Evolutionary conservation across 2,329 filamentous ascomycete species (phyloP).

Genomic region (Epicoccum nigrum): DNA sequence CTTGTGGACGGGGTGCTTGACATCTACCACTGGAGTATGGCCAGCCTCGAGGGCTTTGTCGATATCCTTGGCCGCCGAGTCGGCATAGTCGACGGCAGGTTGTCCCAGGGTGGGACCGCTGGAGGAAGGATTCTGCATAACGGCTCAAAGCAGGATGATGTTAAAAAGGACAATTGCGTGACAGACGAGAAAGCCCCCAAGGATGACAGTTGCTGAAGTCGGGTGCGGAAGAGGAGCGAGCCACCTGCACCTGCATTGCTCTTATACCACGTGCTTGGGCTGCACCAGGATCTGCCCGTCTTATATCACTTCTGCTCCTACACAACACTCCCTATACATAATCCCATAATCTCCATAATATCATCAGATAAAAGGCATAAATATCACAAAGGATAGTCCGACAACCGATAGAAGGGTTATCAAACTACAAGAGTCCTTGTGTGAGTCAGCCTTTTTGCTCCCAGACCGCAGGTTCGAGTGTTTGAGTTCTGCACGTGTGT

Average conservation of each 20-base stretch:
- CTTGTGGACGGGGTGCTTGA: constrained; percentile 16
- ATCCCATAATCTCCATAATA: too few relatives aligned
- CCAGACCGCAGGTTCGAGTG: too few relatives aligned
- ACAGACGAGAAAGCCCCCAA: background rate
- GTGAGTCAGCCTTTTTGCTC: too few relatives aligned
- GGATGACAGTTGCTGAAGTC: background rate
- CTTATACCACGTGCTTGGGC: constrained; percentile 5
- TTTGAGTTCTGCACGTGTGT: too few relatives aligned
- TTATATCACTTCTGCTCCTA: too few relatives aligned
- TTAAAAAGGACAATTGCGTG: background rate
- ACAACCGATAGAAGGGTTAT: too few relatives aligned
- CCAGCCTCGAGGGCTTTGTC: constrained; percentile 19
- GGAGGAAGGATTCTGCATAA: constrained; percentile 10
- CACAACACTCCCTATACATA: too few relatives aligned
- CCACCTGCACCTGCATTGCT: background rate
- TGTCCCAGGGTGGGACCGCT: constrained; percentile 2
- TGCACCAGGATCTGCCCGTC: background rate
- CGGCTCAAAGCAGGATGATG: background rate
- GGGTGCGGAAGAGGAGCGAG: background rate
- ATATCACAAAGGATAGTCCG: too few relatives aligned
- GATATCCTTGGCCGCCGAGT: constrained; percentile 12
- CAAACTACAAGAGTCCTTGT: too few relatives aligned
- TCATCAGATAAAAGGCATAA: too few relatives aligned
- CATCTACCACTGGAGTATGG: constrained; percentile 9
- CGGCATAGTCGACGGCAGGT: constrained; percentile 3